These are phyloP conservation scores for Boletus vermiculosoides DNA, from an alignment of 768 basidiomycete genomes.

Conservation along the genomic window DNA sequence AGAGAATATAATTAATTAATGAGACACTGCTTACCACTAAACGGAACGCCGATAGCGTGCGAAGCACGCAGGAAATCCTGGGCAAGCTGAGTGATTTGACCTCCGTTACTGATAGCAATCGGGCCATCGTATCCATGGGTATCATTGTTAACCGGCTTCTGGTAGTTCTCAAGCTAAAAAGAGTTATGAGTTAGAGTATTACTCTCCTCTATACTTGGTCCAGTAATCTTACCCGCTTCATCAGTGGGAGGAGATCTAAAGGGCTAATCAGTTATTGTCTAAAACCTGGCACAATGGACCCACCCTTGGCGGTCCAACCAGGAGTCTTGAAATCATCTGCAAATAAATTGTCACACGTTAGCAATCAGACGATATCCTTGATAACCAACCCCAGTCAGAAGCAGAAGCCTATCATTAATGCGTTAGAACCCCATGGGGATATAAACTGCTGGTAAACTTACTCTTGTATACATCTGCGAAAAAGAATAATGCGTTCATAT, in stretches of 20 bases:
- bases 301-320: conserved; percentile 66
- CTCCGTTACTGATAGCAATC: conserved; percentile 72
- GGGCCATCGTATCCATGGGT: conserved; percentile 72
- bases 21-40: conserved; percentile 47
- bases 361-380: neutral
- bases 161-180: conserved; percentile 66
- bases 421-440: neutral
- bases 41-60: conserved; percentile 60
- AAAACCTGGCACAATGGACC: conserved; percentile 4
- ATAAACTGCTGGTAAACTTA: conserved; percentile 18
- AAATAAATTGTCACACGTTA: neutral
- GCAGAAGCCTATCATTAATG: conserved; percentile 51
- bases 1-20: neutral
- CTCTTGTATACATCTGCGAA: conserved; percentile 61
- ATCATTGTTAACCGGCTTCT: conserved; percentile 66
- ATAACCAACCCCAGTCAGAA: conserved; percentile 61
- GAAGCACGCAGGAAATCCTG: conserved; percentile 69
- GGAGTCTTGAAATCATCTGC: conserved; percentile 70
- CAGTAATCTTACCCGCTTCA: conserved; percentile 52
- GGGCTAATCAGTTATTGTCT: neutral
- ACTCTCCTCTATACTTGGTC: neutral
- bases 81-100: conserved; percentile 58
- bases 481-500: neutral
- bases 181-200: neutral
- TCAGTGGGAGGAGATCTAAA: conserved; percentile 65